Percentiles rank a stretch among this genome's conserved stretches.
These are phyloP conservation scores for Dryadomyces quercus-mongolicae DNA, from an alignment of 2,329 filamentous ascomycete species.

Conservation along the genomic window DNA sequence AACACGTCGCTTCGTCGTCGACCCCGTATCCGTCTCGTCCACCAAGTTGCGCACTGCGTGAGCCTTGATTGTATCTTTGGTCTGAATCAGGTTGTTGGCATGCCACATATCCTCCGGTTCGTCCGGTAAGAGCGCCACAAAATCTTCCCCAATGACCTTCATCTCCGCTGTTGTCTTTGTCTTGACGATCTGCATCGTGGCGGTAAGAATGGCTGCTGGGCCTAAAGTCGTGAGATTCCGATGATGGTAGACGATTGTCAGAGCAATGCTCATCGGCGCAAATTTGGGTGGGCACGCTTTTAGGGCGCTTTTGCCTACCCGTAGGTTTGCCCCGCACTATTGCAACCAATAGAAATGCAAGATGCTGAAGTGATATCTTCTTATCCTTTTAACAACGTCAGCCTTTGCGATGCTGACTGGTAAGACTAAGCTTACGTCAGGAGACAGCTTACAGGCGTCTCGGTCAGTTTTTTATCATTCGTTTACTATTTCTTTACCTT, in stretches of 20 bases:
- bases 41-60: constrained; percentile 45
- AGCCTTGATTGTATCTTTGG: constrained; percentile 40
- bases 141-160: constrained; percentile 24
- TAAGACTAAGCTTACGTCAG: no score
- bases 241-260: neutral
- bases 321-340: neutral
- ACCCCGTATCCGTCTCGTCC: constrained; percentile 31
- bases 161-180: constrained; percentile 24
- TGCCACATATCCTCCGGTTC: constrained; percentile 43
- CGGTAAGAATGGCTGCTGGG: neutral
- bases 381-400: no score
- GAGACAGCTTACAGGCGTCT: no score
- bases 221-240: neutral
- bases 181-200: constrained; percentile 16
- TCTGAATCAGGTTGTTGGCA: constrained; percentile 46
- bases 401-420: no score
- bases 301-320: neutral
- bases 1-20: constrained; percentile 36
- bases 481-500: no score
- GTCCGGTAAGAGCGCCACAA: constrained; percentile 25
- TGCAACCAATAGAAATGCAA: neutral
- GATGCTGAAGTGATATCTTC: no score
- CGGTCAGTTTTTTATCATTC: no score
- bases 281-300: neutral
- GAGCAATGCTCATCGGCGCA: neutral